These are phyloP conservation scores for Paecilomyces sp. DNA, from an alignment of 2,329 filamentous ascomycete species.

Conservation along the genomic window DNA sequence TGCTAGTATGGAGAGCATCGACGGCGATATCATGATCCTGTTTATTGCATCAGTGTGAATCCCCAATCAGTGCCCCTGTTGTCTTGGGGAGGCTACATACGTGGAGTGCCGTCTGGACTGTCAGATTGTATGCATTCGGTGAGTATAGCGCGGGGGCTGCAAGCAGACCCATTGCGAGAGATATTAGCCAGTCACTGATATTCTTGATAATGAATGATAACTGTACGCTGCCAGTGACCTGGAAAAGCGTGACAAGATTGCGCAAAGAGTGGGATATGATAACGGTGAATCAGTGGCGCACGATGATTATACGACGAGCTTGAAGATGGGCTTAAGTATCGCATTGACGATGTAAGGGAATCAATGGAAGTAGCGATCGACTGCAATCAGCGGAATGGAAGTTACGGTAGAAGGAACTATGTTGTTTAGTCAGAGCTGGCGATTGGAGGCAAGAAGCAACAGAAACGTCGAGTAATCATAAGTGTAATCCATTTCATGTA, in stretches of 20 bases:
- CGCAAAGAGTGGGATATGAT: neutral
- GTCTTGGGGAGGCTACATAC: slow-evolving; percentile 6
- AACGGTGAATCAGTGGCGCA: neutral
- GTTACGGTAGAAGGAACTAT: neutral
- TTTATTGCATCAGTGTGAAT: neutral
- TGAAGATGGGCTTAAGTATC: neutral
- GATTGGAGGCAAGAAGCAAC: neutral
- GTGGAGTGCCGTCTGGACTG: slow-evolving; percentile 4
- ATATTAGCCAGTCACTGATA: neutral
- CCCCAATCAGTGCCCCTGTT: neutral
- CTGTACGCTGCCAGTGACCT: neutral
- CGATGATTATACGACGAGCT: neutral
- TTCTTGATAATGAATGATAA: neutral
- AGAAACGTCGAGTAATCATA: neutral
- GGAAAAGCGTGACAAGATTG: neutral
- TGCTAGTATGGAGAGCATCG: slow-evolving; percentile 15
- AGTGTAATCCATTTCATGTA: no score
- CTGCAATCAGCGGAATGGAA: neutral
- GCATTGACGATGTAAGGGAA: neutral
- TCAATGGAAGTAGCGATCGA: neutral
- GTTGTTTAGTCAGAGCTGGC: neutral
- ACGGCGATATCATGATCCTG: slow-evolving; percentile 14
- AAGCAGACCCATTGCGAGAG: slow-evolving; percentile 1
- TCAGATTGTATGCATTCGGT: neutral
- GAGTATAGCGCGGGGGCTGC: neutral